Percentiles rank a stretch among this genome's conserved stretches.
These are phyloP conservation scores for Thraustochytrium sp. DNA, from an alignment of 352 stramenopile species.

Conservation along the genomic window DNA sequence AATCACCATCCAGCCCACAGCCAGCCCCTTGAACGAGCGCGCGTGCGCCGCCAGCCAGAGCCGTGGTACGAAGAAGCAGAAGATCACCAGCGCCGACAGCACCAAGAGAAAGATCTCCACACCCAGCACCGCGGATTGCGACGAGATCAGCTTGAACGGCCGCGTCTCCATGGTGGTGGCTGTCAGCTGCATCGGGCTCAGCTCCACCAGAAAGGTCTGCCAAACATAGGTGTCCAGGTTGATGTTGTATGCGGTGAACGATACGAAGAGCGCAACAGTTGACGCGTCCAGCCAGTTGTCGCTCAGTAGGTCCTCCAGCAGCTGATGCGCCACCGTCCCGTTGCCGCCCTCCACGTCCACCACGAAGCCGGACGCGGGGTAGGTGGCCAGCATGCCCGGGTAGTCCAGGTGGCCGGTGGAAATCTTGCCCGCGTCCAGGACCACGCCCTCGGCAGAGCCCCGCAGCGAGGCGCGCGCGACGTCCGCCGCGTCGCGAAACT, in stretches of 20 bases:
- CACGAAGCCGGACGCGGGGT: constrained; percentile 20
- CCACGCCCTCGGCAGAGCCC: neutral
- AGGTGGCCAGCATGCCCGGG: neutral
- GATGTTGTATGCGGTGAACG: constrained; percentile 12
- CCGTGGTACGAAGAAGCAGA: neutral
- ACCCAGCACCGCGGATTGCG: neutral
- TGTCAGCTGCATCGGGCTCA: neutral
- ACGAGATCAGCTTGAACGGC: neutral
- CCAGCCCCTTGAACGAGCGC: neutral
- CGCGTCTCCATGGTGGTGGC: neutral
- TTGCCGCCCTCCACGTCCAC: constrained; percentile 19
- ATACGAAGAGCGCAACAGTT: constrained; percentile 26
- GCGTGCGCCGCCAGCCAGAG: neutral
- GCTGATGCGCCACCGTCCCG: neutral
- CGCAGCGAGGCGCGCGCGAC: neutral
- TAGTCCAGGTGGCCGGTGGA: neutral
- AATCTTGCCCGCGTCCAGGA: neutral
- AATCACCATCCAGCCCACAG: constrained; percentile 28
- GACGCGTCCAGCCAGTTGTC: constrained; percentile 4
- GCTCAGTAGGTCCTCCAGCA: neutral
- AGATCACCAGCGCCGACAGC: neutral
- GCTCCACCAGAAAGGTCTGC: constrained; percentile 28
- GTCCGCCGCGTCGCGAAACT: neutral
- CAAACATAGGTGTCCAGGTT: constrained; percentile 16
- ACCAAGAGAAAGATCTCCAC: neutral